Percentiles rank a stretch among this genome's conserved stretches.
These are phyloP conservation scores for Candida tetrigidarum DNA, from an alignment of 1,139 yeast genomes.

Conservation along the genomic window DNA sequence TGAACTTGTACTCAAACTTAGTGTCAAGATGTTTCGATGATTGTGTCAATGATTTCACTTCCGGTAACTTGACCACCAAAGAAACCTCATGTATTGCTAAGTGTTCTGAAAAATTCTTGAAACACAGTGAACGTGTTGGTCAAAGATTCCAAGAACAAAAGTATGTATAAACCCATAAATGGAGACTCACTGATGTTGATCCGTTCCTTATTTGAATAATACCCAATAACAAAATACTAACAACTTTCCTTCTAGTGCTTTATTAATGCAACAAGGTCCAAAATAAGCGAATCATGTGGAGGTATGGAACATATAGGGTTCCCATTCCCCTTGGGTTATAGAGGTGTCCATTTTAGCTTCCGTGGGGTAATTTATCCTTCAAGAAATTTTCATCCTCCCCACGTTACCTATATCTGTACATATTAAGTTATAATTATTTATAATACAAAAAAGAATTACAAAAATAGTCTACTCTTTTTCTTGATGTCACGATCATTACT, in stretches of 20 bases:
- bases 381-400: too few species aligned
- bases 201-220: neutral
- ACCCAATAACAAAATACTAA: slow-evolving; percentile 29
- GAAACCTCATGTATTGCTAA: slow-evolving; percentile 86
- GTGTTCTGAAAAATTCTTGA: slow-evolving; percentile 97
- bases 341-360: too few species aligned
- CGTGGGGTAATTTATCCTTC: neutral
- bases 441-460: too few species aligned
- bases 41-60: slow-evolving; percentile 98
- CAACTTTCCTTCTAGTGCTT: slow-evolving; percentile 34
- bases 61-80: slow-evolving; percentile 80
- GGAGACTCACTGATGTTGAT: too few species aligned
- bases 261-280: slow-evolving; percentile 49
- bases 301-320: neutral
- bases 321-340: too few species aligned
- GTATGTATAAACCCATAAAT: slow-evolving; percentile 26
- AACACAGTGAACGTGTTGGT: slow-evolving; percentile 98
- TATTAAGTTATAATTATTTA: neutral
- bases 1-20: slow-evolving; percentile 91
- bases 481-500: too few species aligned
- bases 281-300: slow-evolving; percentile 7
- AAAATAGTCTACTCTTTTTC: too few species aligned
- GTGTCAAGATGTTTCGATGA: slow-evolving; percentile 97
- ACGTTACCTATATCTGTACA: too few species aligned
- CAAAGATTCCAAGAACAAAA: slow-evolving; percentile 99